Conservation (phyloP, 2,329 filamentous ascomycete species). For the Triangularia verruculosa region DNA sequence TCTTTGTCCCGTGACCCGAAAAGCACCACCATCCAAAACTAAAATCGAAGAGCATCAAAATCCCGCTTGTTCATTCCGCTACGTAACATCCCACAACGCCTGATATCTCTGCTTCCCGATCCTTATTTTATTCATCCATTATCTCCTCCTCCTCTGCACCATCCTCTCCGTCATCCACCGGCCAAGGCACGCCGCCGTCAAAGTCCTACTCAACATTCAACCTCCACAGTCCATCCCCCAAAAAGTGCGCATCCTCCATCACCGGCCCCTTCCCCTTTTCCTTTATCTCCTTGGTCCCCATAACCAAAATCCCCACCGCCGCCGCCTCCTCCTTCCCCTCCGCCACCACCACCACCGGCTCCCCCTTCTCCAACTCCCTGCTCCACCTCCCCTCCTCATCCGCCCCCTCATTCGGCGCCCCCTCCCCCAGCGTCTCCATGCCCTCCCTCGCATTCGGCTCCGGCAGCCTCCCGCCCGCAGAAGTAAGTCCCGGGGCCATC, state of each 20-base stretch:
- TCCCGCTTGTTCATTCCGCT: neutral
- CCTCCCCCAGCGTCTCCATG: slow-evolving; percentile 32
- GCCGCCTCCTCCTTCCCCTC: slow-evolving; percentile 94
- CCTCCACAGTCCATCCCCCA: slow-evolving; percentile 92
- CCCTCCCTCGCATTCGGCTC: slow-evolving; percentile 40
- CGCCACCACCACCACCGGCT: slow-evolving; percentile 83
- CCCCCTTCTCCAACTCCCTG: slow-evolving; percentile 70
- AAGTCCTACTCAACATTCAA: slow-evolving; percentile 49
- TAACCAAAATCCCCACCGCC: slow-evolving; percentile 78
- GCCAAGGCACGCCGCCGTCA: neutral
- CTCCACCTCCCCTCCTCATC: slow-evolving; percentile 56
- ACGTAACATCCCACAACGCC: neutral
- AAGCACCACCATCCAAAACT: neutral
- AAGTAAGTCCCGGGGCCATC: slow-evolving; percentile 93
- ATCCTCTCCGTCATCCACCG: too few species aligned
- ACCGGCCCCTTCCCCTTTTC: slow-evolving; percentile 91
- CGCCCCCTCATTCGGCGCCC: slow-evolving; percentile 43
- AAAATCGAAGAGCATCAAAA: neutral
- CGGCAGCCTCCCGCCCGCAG: slow-evolving; percentile 75
- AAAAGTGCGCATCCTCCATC: slow-evolving; percentile 88
- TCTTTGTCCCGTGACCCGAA: too few species aligned
- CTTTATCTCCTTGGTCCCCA: slow-evolving; percentile 88
- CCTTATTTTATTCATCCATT: neutral
- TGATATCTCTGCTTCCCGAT: neutral
- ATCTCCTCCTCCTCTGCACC: neutral